phyloP scores from a whole-genome alignment of 495 filamentous ascomycete genomes.

The Tuber indicum region DNA sequence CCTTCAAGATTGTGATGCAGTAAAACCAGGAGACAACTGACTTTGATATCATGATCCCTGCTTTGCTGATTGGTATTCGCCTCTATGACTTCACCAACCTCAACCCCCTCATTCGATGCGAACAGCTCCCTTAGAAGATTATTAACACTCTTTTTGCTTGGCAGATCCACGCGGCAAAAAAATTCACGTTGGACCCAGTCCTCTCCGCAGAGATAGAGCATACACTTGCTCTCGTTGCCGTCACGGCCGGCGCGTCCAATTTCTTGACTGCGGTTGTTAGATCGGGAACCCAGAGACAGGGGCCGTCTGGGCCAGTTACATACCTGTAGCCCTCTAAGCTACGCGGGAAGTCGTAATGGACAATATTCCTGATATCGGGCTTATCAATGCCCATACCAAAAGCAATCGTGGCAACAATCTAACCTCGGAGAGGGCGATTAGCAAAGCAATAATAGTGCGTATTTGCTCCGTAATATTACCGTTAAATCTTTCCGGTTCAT shows the following conservation, averaged over 20 bases:
- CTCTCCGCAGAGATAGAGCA: conserved; percentile 51
- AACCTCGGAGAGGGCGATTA: background rate
- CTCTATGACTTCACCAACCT: conserved; percentile 47
- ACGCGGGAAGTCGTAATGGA: conserved; percentile 53
- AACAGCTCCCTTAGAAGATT: conserved; percentile 50
- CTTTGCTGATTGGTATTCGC: conserved; percentile 45
- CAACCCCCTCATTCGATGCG: conserved; percentile 24
- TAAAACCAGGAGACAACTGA: conserved; percentile 6
- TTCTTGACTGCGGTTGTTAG: conserved; percentile 47
- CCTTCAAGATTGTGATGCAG: conserved; percentile 7
- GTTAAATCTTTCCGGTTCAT: conserved; percentile 48
- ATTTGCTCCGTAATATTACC: conserved; percentile 18
- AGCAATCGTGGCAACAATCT: conserved; percentile 55
- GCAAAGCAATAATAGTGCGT: background rate
- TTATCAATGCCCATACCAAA: conserved; percentile 60
- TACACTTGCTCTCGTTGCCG: conserved; percentile 49
- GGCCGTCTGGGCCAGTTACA: background rate
- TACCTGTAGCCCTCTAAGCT: conserved; percentile 52
- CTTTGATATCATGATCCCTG: conserved; percentile 48
- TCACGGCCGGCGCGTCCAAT: conserved; percentile 56
- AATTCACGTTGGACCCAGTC: conserved; percentile 52
- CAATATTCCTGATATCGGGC: conserved; percentile 53
- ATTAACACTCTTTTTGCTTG: conserved; percentile 47
- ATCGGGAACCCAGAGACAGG: background rate
- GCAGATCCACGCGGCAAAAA: conserved; percentile 53